Percentiles rank a stretch among this genome's conserved stretches.
Evolutionary conservation across 2,329 filamentous ascomycete genomes (phyloP).

Genomic region (Colletotrichum gloeosporioides): DNA sequence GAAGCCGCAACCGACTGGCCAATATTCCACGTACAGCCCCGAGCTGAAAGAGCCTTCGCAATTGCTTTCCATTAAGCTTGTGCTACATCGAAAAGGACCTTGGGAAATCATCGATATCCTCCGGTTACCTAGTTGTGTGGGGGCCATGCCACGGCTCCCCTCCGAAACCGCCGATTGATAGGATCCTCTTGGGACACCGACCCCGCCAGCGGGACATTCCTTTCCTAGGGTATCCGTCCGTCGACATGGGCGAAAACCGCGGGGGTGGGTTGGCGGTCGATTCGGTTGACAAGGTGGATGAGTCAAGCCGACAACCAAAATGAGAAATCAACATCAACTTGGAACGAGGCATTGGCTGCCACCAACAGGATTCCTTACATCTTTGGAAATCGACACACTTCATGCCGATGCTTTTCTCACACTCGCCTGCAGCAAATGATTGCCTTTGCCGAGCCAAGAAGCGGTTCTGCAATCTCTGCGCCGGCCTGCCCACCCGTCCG

Average conservation of each 20-base stretch:
- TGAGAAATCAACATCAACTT: conserved; percentile 8
- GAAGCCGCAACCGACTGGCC: neutral
- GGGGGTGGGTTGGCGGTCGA: conserved; percentile 1
- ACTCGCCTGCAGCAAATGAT: neutral
- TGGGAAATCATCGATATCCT: neutral
- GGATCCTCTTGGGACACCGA: neutral
- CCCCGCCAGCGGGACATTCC: conserved; percentile 2
- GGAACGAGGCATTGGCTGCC: neutral
- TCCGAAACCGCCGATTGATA: conserved; percentile 8
- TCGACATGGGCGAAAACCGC: conserved; percentile 1
- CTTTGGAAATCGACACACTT: neutral
- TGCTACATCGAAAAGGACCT: neutral
- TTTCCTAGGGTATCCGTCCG: neutral
- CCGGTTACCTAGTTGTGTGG: neutral
- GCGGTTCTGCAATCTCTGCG: conserved; percentile 4
- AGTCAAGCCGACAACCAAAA: neutral
- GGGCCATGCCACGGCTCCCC: neutral
- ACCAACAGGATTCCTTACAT: neutral
- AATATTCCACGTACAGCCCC: neutral
- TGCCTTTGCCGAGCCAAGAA: conserved; percentile 2
- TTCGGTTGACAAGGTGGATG: neutral
- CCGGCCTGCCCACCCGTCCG: neutral
- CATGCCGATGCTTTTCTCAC: neutral
- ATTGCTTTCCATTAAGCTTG: neutral
- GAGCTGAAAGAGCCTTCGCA: neutral